These are phyloP conservation scores for Saitozyma podzolica DNA, from an alignment of 768 basidiomycete species.

Conservation along the genomic window DNA sequence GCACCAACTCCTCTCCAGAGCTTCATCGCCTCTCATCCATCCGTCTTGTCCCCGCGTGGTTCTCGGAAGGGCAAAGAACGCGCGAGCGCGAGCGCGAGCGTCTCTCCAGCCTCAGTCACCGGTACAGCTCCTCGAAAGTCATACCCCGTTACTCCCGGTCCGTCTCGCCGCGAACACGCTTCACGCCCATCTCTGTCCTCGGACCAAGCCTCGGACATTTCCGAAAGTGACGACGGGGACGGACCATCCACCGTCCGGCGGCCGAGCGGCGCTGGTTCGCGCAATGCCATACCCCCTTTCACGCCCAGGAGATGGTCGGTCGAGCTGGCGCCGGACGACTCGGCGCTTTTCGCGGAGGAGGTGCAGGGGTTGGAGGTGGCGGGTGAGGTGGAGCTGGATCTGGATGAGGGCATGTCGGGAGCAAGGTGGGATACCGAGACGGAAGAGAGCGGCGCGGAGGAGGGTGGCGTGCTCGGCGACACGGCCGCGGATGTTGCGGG, in stretches of 20 bases:
- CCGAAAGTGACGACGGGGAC: too few species aligned
- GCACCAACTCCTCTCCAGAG: constrained; percentile 20
- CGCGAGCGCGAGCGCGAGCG: constrained; percentile 1
- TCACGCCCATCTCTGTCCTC: neutral
- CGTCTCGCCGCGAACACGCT: neutral
- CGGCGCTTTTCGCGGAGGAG: constrained; percentile 25
- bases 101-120: neutral
- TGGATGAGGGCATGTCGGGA: constrained; percentile 22
- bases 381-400: constrained; percentile 36
- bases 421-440: constrained; percentile 8
- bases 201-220: neutral
- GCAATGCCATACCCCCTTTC: neutral
- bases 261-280: neutral
- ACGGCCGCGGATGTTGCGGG: too few species aligned
- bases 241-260: neutral
- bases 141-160: neutral
- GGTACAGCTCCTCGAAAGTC: neutral
- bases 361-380: constrained; percentile 17
- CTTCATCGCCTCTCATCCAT: constrained; percentile 28
- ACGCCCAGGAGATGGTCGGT: constrained; percentile 32
- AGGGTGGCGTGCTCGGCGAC: too few species aligned
- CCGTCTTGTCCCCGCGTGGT: constrained; percentile 2
- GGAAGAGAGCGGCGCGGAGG: constrained; percentile 2
- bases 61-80: constrained; percentile 43
- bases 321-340: constrained; percentile 35